Evolutionary conservation across 139 green algal genomes (phyloP).

Genomic region (Chlorella sorokiniana): DNA sequence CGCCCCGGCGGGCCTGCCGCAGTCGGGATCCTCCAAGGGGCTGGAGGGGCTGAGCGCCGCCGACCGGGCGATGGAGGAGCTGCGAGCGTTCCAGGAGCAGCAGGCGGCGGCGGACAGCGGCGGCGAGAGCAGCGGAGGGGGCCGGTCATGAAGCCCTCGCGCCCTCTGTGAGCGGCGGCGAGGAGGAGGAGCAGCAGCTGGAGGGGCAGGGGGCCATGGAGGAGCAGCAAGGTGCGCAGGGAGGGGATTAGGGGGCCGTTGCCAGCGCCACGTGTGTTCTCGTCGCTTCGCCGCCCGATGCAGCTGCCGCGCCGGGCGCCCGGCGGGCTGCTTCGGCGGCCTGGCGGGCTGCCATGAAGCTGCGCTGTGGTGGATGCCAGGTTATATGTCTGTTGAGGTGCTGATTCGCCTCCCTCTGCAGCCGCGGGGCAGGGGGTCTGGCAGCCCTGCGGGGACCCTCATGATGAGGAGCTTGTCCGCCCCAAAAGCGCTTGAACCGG

Average conservation of each 20-base stretch:
- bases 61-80: constrained; percentile 34
- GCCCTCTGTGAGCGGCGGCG: constrained; percentile 47
- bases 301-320: no score
- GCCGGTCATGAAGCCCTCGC: constrained; percentile 54
- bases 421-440: no score
- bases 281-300: no score
- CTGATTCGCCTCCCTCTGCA: no score
- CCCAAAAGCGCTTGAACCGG: no score
- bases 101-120: neutral
- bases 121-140: neutral
- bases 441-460: no score
- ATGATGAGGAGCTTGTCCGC: no score
- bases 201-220: neutral
- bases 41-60: neutral
- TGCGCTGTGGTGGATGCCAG: no score
- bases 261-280: no score
- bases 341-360: no score
- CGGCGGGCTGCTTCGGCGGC: no score
- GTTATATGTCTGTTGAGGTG: no score
- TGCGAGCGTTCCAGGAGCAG: constrained; percentile 34
- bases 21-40: neutral
- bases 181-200: neutral
- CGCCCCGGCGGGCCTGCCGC: neutral
- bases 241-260: neutral
- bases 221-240: neutral